Conservation (phyloP, 768 basidiomycete species). For the Mrakia hoshinonis region DNA sequence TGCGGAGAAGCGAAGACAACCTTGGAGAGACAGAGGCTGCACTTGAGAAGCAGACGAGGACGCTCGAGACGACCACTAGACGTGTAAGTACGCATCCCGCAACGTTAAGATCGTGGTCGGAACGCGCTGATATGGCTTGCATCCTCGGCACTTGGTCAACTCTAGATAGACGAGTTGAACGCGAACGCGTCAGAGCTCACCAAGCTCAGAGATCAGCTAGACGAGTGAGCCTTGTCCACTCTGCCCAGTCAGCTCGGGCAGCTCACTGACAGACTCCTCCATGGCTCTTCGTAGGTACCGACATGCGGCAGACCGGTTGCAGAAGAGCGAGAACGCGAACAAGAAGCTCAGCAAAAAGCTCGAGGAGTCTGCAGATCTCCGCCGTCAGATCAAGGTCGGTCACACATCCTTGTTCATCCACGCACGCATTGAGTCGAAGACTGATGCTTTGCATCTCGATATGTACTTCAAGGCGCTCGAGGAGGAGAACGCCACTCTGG, state of each 20-base stretch:
- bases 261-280: background rate
- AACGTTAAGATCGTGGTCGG: background rate
- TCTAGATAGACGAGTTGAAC: conserved; percentile 65
- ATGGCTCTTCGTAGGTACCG: conserved; percentile 53
- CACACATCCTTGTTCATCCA: background rate
- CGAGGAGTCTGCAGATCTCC: conserved; percentile 73
- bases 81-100: conserved; percentile 43
- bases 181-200: conserved; percentile 64
- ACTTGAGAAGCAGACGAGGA: conserved; percentile 64
- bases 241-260: background rate
- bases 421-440: background rate
- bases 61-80: conserved; percentile 64
- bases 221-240: conserved; percentile 58
- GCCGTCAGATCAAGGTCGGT: conserved; percentile 42
- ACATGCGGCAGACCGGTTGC: conserved; percentile 81
- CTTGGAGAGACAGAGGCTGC: conserved; percentile 71
- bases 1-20: conserved; percentile 95
- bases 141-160: too few species aligned
- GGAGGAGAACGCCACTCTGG: conserved; percentile 82
- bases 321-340: conserved; percentile 94
- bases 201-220: conserved; percentile 81
- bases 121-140: too few species aligned
- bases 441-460: background rate
- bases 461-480: conserved; percentile 58
- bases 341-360: conserved; percentile 99